Percentiles rank a stretch among this genome's conserved stretches.
Evolutionary conservation across 192 early-diverging fungal species (phyloP).

Genomic region (Thoreauomyces humboldtii): DNA sequence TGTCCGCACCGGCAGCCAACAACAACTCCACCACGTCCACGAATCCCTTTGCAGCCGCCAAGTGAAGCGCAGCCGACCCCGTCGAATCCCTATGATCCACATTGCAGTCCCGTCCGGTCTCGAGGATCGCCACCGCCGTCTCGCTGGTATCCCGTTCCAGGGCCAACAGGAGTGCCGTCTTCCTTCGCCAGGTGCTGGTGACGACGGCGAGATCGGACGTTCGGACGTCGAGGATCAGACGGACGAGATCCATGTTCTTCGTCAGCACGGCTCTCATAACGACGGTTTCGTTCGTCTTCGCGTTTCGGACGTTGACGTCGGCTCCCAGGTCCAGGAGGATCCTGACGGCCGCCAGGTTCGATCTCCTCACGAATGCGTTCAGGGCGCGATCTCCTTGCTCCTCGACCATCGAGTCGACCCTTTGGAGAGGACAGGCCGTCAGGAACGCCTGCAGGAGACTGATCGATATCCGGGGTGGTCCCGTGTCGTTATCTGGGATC

Average conservation of each 20-base stretch:
- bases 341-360: not conserved
- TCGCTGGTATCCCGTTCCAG: not conserved
- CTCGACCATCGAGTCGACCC: too few relatives aligned
- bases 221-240: not conserved
- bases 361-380: too few relatives aligned
- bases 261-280: slow-evolving; percentile 6
- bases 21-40: not conserved
- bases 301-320: not conserved
- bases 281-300: not conserved
- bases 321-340: not conserved
- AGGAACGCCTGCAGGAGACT: too few relatives aligned
- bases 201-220: too few relatives aligned
- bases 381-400: too few relatives aligned
- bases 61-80: slow-evolving; percentile 22
- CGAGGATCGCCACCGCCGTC: not conserved
- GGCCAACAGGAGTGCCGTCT: slow-evolving; percentile 28
- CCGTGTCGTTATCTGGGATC: too few relatives aligned
- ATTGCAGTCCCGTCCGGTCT: slow-evolving; percentile 2
- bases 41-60: slow-evolving; percentile 17
- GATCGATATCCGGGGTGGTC: too few relatives aligned
- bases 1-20: not conserved
- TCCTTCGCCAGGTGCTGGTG: too few relatives aligned
- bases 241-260: not conserved
- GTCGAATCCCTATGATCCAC: slow-evolving; percentile 1
- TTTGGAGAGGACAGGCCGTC: too few relatives aligned